Conservation (phyloP, 495 filamentous ascomycete species). For the Aspergillus egyptiacus region DNA sequence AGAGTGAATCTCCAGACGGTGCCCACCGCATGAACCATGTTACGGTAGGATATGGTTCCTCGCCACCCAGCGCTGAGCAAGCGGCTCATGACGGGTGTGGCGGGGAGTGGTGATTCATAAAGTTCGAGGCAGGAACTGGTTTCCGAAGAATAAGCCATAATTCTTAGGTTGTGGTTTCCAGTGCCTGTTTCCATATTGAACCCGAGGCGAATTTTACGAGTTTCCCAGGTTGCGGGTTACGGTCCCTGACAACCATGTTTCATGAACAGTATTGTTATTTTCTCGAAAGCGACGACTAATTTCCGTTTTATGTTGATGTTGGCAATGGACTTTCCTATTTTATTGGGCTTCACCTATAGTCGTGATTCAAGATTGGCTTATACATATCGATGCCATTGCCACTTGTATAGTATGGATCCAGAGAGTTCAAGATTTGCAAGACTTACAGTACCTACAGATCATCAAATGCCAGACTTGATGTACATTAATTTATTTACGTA, state of each 20-base stretch:
- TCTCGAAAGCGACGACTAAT: no score
- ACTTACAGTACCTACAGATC: no score
- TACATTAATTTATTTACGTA: neutral
- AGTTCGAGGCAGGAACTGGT: neutral
- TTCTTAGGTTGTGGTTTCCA: no score
- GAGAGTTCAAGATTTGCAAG: no score
- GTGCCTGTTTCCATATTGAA: no score
- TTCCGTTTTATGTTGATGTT: slow-evolving; percentile 2
- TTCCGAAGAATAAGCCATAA: neutral
- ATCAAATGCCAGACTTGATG: no score
- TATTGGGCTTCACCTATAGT: no score
- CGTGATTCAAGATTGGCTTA: no score
- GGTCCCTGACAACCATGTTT: neutral
- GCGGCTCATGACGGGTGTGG: slow-evolving; percentile 17
- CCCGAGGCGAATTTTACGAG: no score
- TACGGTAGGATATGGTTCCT: neutral
- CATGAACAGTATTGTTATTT: no score
- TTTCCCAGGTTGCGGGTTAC: no score
- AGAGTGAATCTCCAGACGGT: slow-evolving; percentile 33
- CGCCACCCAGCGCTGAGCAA: slow-evolving; percentile 1
- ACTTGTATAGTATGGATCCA: no score
- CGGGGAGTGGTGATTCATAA: slow-evolving; percentile 20
- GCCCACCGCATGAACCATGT: slow-evolving; percentile 13
- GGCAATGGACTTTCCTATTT: neutral
- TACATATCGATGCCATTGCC: slow-evolving; percentile 10